Percentiles rank a stretch among this genome's conserved stretches.
Conservation (phyloP, 2,329 filamentous ascomycete genomes). For the Fonsecaea pedrosoi region DNA sequence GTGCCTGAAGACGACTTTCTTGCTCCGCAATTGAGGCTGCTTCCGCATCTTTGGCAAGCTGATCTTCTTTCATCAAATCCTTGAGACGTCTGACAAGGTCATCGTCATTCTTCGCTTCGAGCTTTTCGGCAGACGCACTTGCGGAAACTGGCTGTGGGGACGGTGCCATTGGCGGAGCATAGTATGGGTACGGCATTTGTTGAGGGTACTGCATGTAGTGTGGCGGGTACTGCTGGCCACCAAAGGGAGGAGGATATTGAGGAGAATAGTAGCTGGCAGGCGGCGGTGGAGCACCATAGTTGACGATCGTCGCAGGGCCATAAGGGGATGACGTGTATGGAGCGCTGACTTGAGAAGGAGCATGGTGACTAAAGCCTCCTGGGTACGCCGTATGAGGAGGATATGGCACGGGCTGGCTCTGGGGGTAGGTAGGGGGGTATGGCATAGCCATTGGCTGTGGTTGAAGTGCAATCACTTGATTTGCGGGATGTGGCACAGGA, state of each 20-base stretch:
- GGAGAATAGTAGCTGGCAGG: slow-evolving; percentile 44
- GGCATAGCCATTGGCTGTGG: slow-evolving; percentile 35
- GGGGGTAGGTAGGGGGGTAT: slow-evolving; percentile 30
- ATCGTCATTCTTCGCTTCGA: slow-evolving; percentile 58
- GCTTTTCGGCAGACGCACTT: slow-evolving; percentile 38
- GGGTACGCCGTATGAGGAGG: slow-evolving; percentile 29
- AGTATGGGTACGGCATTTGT: slow-evolving; percentile 43
- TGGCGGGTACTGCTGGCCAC: slow-evolving; percentile 37
- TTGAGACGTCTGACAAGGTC: slow-evolving; percentile 66
- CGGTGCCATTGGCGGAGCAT: slow-evolving; percentile 42
- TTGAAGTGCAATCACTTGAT: slow-evolving; percentile 37
- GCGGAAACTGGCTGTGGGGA: slow-evolving; percentile 50
- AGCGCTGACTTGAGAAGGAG: slow-evolving; percentile 37
- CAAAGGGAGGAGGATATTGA: slow-evolving; percentile 45
- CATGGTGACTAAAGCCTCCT: slow-evolving; percentile 28
- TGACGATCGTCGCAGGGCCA: slow-evolving; percentile 48
- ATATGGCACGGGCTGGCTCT: slow-evolving; percentile 31
- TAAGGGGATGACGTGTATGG: slow-evolving; percentile 42
- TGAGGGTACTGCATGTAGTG: slow-evolving; percentile 48
- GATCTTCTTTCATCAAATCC: slow-evolving; percentile 56
- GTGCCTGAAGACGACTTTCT: slow-evolving; percentile 43
- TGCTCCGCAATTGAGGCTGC: slow-evolving; percentile 45
- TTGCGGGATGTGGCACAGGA: slow-evolving; percentile 31
- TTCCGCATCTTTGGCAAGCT: slow-evolving; percentile 32
- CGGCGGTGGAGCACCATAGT: slow-evolving; percentile 44